Base-by-base conservation (phyloP, 371 early-diverging fungal genomes). In the Syncephalastrum sp. region DNA sequence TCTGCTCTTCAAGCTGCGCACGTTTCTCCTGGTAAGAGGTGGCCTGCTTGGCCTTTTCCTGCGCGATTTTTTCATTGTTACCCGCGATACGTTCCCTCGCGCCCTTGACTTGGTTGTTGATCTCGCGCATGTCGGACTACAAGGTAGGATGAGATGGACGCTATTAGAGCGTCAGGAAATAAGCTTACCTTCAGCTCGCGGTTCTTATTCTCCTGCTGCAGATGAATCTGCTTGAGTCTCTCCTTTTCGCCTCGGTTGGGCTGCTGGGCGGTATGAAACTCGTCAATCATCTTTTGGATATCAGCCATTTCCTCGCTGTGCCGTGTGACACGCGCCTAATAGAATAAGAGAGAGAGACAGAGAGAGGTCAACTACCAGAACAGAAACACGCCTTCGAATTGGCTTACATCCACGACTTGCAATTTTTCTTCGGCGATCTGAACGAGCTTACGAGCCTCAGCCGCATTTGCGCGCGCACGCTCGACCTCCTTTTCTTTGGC, bases 401-500 rank as follows among this genome's bases (percentile, higher is more conserved):
- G 14, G n/a, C 42, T 42, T 56, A 53, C 62, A 16, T 53, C 27
- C 38, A 21, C 16, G 4, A 24, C 7, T 23, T 43, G 21, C 1
- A 47, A 15, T 13, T 23, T 53, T 41, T 53, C 53, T 42, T 29
- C 27, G 3, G 47, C 19, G 10, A 15, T 24, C 1, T 53, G 10
- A 19, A 63, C 13, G 17, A 57, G 25, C 12, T 33, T 33, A 5
- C 10, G 38, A 10, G 38, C 38, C 12, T 33, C 38, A 61, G 5
- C 45, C 58, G 47, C 57, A n/a, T 21, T 19, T 7, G 16, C 19
- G 27, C 43, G 2, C 14, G 33, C 21, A 25, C 42, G 42, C 42
- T 68, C 72, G 42, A 65, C 57, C 53, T 88, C 87, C 43, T 76
- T 65, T 41, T 85, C 90, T 54, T 82, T 83, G 27, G 17, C 15